A percentile compares a stretch with the other conserved stretches of the same genome.
phyloP scores from a whole-genome alignment of 2,329 filamentous ascomycete species.

The Fusarium albidum region DNA sequence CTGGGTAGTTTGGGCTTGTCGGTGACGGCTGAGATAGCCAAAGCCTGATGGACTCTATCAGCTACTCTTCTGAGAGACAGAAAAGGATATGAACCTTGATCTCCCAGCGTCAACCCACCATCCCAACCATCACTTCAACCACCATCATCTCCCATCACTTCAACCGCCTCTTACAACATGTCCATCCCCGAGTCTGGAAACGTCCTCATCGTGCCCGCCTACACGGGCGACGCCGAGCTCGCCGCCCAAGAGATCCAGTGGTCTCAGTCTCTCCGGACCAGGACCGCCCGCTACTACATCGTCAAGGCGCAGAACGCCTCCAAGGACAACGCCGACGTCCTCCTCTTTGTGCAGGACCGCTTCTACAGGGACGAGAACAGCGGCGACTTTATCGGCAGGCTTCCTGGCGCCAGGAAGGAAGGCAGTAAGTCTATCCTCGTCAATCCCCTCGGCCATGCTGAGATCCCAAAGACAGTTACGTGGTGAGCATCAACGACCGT shows the following conservation, averaged over 20 bases:
- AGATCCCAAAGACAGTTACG: constrained; percentile 4
- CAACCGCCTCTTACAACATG: neutral
- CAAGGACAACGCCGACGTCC: constrained; percentile 11
- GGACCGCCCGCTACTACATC: constrained; percentile 24
- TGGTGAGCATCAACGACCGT: constrained; percentile 16
- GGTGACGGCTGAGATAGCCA: no score
- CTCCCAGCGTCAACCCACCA: no score
- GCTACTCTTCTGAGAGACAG: no score
- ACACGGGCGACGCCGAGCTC: constrained; percentile 14
- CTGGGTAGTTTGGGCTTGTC: no score
- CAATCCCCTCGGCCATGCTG: neutral
- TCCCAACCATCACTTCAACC: neutral
- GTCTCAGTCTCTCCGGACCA: constrained; percentile 19
- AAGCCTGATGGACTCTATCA: no score
- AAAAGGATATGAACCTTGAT: no score
- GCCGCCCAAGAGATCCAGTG: constrained; percentile 20
- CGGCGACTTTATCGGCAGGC: constrained; percentile 18
- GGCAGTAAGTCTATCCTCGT: constrained; percentile 22
- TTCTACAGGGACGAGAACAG: constrained; percentile 19
- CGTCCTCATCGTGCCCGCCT: constrained; percentile 17
- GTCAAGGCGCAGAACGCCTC: constrained; percentile 24
- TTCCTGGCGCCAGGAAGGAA: constrained; percentile 15
- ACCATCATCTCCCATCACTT: accelerated
- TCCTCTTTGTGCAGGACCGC: constrained; percentile 25
- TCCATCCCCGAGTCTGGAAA: constrained; percentile 19